Evolutionary conservation across 495 filamentous ascomycete species (phyloP).

Genomic region (Neurospora sp.): DNA sequence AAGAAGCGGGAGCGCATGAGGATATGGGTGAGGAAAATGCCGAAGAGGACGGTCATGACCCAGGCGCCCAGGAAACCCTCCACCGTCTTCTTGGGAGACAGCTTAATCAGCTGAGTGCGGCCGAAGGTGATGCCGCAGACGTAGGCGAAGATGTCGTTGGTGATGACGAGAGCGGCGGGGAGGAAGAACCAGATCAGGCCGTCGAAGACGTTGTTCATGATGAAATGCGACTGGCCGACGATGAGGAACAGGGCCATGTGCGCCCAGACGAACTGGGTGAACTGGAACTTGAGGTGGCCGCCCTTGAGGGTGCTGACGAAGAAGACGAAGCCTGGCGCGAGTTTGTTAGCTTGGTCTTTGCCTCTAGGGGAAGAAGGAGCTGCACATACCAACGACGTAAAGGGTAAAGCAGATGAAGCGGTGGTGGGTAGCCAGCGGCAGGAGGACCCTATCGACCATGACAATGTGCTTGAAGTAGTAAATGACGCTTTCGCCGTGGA

Average conservation of each 20-base stretch:
- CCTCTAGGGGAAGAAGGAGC: not conserved
- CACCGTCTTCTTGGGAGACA: slow-evolving; percentile 98
- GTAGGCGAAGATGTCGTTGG: slow-evolving; percentile 98
- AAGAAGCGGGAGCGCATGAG: slow-evolving; percentile 94
- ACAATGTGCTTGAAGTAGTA: slow-evolving; percentile 99
- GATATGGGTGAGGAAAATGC: slow-evolving; percentile 71
- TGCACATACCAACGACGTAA: slow-evolving; percentile 78
- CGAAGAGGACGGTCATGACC: slow-evolving; percentile 87
- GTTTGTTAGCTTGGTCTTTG: slow-evolving; percentile 5
- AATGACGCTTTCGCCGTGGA: slow-evolving; percentile 97
- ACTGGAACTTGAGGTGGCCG: slow-evolving; percentile 95
- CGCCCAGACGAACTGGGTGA: slow-evolving; percentile 98
- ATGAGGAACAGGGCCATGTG: slow-evolving; percentile 99
- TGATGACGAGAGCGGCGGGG: slow-evolving; percentile 89
- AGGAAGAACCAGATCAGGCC: slow-evolving; percentile 99
- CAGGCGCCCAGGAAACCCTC: slow-evolving; percentile 97
- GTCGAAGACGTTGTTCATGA: slow-evolving; percentile 99
- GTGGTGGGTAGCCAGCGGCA: slow-evolving; percentile 93
- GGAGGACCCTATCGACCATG: slow-evolving; percentile 82
- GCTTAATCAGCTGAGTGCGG: slow-evolving; percentile 90
- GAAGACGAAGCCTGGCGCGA: slow-evolving; percentile 78
- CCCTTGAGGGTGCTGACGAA: slow-evolving; percentile 95
- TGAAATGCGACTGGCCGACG: slow-evolving; percentile 95
- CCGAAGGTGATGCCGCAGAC: slow-evolving; percentile 96
- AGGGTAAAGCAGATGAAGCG: slow-evolving; percentile 98